Percentiles rank a stretch among this genome's conserved stretches.
These are phyloP conservation scores for Plasmodium billcollinsi DNA, from an alignment of 169 alveolate species.

Conservation along the genomic window DNA sequence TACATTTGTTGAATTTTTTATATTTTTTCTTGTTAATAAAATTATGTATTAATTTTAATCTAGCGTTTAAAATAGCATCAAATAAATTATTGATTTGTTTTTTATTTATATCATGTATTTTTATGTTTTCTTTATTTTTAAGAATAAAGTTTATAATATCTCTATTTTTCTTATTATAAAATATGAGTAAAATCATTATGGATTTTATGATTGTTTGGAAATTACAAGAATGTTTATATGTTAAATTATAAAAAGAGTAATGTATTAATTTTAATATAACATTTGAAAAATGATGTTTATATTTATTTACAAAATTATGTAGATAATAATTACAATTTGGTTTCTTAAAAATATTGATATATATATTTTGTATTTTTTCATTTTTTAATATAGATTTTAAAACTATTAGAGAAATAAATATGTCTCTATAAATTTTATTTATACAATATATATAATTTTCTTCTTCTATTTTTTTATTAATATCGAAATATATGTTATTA, in stretches of 20 bases:
- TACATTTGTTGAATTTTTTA: background rate
- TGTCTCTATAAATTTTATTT: constrained; percentile 72
- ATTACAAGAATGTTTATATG: constrained; percentile 23
- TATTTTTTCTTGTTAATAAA: constrained; percentile 20
- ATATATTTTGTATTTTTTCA: constrained; percentile 31
- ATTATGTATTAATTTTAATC: constrained; percentile 46
- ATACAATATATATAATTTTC: constrained; percentile 47
- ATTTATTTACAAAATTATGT: constrained; percentile 39
- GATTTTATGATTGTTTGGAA: constrained; percentile 44
- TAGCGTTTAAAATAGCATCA: constrained; percentile 16
- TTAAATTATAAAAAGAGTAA: constrained; percentile 46
- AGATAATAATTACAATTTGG: constrained; percentile 19
- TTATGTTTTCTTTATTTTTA: too few relatives aligned
- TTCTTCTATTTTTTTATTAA: constrained; percentile 57
- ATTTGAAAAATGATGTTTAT: constrained; percentile 57
- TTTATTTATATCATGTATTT: too few relatives aligned
- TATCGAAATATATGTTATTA: constrained; percentile 58
- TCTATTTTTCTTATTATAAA: constrained; percentile 33
- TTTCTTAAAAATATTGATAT: constrained; percentile 41
- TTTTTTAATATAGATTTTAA: constrained; percentile 49
- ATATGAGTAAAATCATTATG: constrained; percentile 38
- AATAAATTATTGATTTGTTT: constrained; percentile 27
- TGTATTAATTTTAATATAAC: constrained; percentile 46
- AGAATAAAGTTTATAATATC: constrained; percentile 16
- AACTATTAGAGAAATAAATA: constrained; percentile 61